Base-by-base conservation (phyloP, 306 rosid species). In the Quercus glauca region DNA sequence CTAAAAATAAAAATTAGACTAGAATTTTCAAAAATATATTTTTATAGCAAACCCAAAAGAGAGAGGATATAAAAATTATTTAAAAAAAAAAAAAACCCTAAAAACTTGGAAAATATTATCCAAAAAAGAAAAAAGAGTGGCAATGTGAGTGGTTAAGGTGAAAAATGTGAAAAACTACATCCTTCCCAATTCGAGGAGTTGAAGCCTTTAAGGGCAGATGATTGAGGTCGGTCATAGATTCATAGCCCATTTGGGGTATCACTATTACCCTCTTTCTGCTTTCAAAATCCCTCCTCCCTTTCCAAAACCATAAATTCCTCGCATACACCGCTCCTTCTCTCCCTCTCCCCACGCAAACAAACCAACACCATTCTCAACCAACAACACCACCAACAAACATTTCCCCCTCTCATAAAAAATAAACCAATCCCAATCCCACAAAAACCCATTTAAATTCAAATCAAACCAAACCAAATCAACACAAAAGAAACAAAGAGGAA, bases 231-330 rank as follows among this genome's bases (percentile, higher is more conserved):
- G 71, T 65, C 51, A 33, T 37, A 2, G 45, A 37, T 37, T 37
- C 45, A 37, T 37, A 37, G 45, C 45, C 45, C 45, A 37, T 37
- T 37, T 37, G 45, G 45, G 45, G 45, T 7, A 37, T 37, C 45
- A 37, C 45, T 37, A 37, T 37, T 37, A 37, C 45, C 67, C 5
- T 67, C 71, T 67, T 31, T 20, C 51, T 31, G 51, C 51, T 67
- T 33, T 14, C 25, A 67, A 67, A 29, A 19, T 55, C 9, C 71
- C 18, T 26, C 26, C 59, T 57, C 49, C 71, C 73, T 61, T 31
- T 6, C 59, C 55, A 15, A 51, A 58, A 59, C 78, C 73, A 75
- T 57, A 75, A 57, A 43, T 41, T 75, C 69, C 17, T 20, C 76
- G 76, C 55, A 25, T 75, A 18, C 75, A 5, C 29, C 69, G 81